A percentile compares a stretch with the other conserved stretches of the same genome.
Evolutionary conservation across 164 flowering plant species (phyloP).

Genomic region (Pachysandra terminalis): DNA sequence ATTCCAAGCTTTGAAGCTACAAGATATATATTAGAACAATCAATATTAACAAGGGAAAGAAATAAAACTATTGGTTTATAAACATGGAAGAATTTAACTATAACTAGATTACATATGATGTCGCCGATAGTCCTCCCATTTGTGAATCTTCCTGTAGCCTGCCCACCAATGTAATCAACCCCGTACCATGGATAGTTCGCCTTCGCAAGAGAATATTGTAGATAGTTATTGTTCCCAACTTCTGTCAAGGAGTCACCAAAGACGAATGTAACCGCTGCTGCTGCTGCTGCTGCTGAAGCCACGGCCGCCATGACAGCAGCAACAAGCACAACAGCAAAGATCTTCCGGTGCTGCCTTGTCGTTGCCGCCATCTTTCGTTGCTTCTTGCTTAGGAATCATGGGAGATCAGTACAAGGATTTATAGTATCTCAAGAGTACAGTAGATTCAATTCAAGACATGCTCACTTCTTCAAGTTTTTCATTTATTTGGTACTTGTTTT

Average conservation of each 20-base stretch:
- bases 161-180: slow-evolving; percentile 47
- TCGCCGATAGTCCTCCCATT: slow-evolving; percentile 82
- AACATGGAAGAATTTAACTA: not conserved
- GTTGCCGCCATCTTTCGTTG: slow-evolving; percentile 12
- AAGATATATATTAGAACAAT: slow-evolving; percentile 6
- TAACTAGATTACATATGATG: slow-evolving; percentile 38
- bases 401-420: not conserved
- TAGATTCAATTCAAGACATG: slow-evolving; percentile 4
- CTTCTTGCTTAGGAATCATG: not conserved
- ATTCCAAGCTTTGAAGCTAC: slow-evolving; percentile 73
- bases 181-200: slow-evolving; percentile 73
- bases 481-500: slow-evolving; percentile 7
- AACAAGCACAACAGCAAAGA: not conserved
- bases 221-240: slow-evolving; percentile 80
- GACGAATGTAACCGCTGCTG: slow-evolving; percentile 50
- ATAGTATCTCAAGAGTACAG: not conserved
- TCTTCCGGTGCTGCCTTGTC: not conserved
- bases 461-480: slow-evolving; percentile 15
- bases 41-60: not conserved
- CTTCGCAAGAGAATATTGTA: slow-evolving; percentile 58
- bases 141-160: slow-evolving; percentile 75
- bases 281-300: slow-evolving; percentile 20
- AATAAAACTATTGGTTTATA: not conserved
- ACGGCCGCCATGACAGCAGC: not conserved
- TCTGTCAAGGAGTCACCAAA: slow-evolving; percentile 83